Conservation (phyloP, 176 grass and related monocot genomes). For the Puya raimondii region DNA sequence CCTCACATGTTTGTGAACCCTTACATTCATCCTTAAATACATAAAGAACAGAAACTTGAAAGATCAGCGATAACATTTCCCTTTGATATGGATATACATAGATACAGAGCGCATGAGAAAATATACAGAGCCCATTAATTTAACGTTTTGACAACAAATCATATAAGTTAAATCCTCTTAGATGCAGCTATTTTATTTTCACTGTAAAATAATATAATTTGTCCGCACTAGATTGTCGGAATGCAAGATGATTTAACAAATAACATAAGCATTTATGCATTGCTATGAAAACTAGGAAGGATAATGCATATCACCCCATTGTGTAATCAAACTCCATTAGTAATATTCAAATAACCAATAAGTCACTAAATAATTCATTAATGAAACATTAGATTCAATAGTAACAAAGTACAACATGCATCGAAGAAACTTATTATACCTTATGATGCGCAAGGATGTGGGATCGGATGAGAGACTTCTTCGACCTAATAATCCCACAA, state of each 20-base stretch:
- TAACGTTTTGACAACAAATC: no score
- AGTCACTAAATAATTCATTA: background rate
- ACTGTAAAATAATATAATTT: no score
- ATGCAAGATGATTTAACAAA: no score
- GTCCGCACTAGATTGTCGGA: no score
- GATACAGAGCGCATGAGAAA: no score
- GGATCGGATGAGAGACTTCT: slow-evolving; percentile 44
- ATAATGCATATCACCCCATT: no score
- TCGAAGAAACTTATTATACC: slow-evolving; percentile 12
- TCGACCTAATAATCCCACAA: slow-evolving; percentile 44
- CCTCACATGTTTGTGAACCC: slow-evolving; percentile 26
- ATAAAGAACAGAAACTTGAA: slow-evolving; percentile 4
- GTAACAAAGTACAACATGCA: background rate
- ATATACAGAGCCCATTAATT: no score
- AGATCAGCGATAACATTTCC: background rate
- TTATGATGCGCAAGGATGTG: slow-evolving; percentile 47
- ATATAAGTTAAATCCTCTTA: no score
- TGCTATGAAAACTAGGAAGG: no score
- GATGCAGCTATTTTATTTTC: no score
- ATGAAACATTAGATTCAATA: background rate
- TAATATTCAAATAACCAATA: background rate
- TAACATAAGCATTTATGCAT: no score
- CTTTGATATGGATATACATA: background rate
- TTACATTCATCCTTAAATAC: slow-evolving; percentile 34
- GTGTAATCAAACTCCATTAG: no score